Conservation (phyloP, 2,329 filamentous ascomycete genomes). For the Raffaelea albimanens region DNA sequence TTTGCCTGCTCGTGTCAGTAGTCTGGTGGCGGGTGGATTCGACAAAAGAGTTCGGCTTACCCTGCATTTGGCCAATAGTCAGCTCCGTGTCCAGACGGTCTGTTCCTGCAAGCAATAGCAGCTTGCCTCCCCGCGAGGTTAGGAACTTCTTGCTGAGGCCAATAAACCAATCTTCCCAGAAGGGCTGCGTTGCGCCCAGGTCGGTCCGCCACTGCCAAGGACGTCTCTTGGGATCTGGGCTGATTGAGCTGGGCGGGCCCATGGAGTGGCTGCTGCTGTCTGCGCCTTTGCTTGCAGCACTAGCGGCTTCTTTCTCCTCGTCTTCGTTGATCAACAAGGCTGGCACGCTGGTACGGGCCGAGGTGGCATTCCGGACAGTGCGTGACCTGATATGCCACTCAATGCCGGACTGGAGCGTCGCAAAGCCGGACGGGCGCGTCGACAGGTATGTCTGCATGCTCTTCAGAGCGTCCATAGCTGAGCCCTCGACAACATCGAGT, state of each 20-base stretch:
- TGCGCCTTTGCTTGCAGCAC: conserved; percentile 43
- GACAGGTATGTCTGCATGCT: conserved; percentile 91
- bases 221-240: conserved; percentile 16
- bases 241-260: neutral
- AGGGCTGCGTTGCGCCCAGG: conserved; percentile 71
- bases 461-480: conserved; percentile 86
- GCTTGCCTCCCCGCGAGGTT: conserved; percentile 68
- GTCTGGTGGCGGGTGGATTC: conserved; percentile 4
- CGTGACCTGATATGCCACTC: conserved; percentile 90
- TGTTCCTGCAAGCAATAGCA: conserved; percentile 78
- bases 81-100: conserved; percentile 85
- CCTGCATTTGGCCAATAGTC: conserved; percentile 96
- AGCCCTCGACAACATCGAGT: conserved; percentile 91
- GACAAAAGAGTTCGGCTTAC: conserved; percentile 31
- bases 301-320: conserved; percentile 32
- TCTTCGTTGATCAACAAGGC: conserved; percentile 54
- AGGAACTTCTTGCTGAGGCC: conserved; percentile 86
- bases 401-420: conserved; percentile 68
- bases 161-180: conserved; percentile 91
- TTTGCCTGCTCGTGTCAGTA: conserved; percentile 49
- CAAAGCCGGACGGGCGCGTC: conserved; percentile 69
- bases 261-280: conserved; percentile 6
- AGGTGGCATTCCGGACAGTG: conserved; percentile 72
- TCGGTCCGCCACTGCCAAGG: conserved; percentile 83
- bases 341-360: conserved; percentile 82